A percentile compares a stretch with the other conserved stretches of the same genome.
Evolutionary conservation across 2,329 filamentous ascomycete genomes (phyloP).

Genomic region (Furcasterigmium furcatum): DNA sequence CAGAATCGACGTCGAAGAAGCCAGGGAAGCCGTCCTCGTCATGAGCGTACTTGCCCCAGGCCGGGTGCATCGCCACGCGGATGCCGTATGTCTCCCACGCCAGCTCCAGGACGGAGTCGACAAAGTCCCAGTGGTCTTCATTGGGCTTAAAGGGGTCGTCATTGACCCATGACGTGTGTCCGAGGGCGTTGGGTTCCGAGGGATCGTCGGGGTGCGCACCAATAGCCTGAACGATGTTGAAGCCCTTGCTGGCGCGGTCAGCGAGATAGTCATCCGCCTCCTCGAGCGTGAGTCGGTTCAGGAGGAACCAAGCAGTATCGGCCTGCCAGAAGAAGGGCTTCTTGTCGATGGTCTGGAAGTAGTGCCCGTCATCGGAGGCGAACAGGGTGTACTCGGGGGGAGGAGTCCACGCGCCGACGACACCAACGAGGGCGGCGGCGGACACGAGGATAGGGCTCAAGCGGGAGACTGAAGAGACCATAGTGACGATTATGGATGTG

Average conservation of each 20-base stretch:
- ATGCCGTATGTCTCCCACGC: neutral
- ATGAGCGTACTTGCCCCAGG: neutral
- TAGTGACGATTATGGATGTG: no score
- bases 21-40: neutral
- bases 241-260: constrained; percentile 9
- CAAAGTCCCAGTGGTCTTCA: neutral
- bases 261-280: constrained; percentile 7
- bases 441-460: no score
- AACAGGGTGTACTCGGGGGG: neutral
- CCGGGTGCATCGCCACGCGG: neutral
- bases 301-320: constrained; percentile 6
- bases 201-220: neutral
- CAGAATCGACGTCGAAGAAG: neutral
- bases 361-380: constrained; percentile 12
- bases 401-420: neutral
- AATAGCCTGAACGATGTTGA: constrained; percentile 7
- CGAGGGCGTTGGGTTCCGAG: no score
- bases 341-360: constrained; percentile 1
- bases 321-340: constrained; percentile 9
- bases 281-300: constrained; percentile 4
- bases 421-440: neutral
- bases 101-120: neutral
- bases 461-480: no score
- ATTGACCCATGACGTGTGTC: neutral
- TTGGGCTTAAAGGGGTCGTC: neutral